phyloP scores from a whole-genome alignment of 2,329 filamentous ascomycete genomes.

The Allantophomopsis lycopodina region DNA sequence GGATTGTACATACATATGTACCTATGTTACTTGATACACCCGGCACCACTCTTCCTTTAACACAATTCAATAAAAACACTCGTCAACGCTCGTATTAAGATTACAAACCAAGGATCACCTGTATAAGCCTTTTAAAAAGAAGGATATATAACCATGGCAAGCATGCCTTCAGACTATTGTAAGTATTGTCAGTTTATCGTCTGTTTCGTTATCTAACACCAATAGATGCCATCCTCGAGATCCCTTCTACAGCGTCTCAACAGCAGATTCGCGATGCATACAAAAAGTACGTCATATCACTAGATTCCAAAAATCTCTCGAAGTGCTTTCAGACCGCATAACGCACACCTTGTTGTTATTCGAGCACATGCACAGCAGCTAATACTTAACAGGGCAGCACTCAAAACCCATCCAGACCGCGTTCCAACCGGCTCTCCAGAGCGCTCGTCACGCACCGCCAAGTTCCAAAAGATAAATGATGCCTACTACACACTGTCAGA shows the following conservation, averaged over 20 bases:
- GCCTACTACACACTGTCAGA: conserved; percentile 90
- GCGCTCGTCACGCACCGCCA: conserved; percentile 65
- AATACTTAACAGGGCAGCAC: conserved; percentile 48
- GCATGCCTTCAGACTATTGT: conserved; percentile 24
- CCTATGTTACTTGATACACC: too few species aligned
- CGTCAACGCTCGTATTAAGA: too few species aligned
- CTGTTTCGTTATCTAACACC: conserved; percentile 2
- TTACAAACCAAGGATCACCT: too few species aligned
- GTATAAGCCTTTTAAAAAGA: too few species aligned
- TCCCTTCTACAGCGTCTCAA: conserved; percentile 59
- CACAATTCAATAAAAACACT: too few species aligned
- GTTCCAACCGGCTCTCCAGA: conserved; percentile 76
- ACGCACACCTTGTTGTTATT: too few species aligned
- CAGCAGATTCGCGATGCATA: conserved; percentile 89
- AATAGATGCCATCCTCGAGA: conserved; percentile 59
- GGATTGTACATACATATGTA: too few species aligned
- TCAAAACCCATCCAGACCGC: conserved; percentile 89
- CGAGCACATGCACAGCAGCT: too few species aligned
- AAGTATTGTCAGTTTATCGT: conserved; percentile 7
- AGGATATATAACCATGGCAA: not conserved
- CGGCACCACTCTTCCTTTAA: too few species aligned
- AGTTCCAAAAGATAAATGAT: conserved; percentile 86
- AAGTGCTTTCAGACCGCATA: not conserved
- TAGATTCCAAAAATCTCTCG: too few species aligned
- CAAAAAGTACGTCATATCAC: conserved; percentile 49